phyloP scores from a whole-genome alignment of 139 green algal genomes.

The Closterium sp. region DNA sequence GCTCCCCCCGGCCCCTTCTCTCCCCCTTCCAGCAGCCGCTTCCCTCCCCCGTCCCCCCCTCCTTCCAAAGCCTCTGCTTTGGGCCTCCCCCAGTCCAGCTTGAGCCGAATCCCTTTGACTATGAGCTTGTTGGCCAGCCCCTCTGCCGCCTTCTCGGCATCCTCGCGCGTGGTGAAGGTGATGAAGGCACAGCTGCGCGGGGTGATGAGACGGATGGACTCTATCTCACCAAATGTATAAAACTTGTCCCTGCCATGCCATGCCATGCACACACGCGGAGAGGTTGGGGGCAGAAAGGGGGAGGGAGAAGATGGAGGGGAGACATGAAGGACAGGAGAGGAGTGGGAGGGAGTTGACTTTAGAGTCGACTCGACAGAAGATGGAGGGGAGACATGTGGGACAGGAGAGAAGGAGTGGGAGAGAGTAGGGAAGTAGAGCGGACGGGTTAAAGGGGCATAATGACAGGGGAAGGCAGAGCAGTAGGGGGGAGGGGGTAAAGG shows the following conservation, averaged over 20 bases:
- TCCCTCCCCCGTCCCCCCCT: neutral
- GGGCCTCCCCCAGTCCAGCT: conserved; percentile 88
- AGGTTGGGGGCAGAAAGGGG: neutral
- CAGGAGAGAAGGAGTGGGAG: too few relatives aligned
- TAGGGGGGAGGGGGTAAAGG: too few relatives aligned
- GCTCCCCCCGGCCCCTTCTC: neutral
- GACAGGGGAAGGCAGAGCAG: neutral
- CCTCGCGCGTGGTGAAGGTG: conserved; percentile 68
- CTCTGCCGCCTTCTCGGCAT: conserved; percentile 83
- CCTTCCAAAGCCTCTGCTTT: neutral
- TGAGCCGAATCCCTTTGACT: conserved; percentile 77
- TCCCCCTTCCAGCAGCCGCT: neutral
- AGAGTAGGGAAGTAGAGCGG: neutral
- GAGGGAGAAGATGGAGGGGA: neutral
- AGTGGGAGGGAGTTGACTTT: too few relatives aligned
- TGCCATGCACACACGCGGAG: neutral
- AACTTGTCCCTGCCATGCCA: conserved; percentile 63
- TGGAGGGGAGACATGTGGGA: too few relatives aligned
- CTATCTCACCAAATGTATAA: conserved; percentile 85
- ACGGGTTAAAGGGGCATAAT: neutral
- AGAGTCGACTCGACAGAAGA: too few relatives aligned
- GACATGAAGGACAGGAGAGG: too few relatives aligned
- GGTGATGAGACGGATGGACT: conserved; percentile 62
- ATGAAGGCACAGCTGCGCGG: conserved; percentile 79
- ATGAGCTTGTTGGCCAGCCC: conserved; percentile 70